Conservation (phyloP, 2,329 filamentous ascomycete species). For the Clathrospora elynae region DNA sequence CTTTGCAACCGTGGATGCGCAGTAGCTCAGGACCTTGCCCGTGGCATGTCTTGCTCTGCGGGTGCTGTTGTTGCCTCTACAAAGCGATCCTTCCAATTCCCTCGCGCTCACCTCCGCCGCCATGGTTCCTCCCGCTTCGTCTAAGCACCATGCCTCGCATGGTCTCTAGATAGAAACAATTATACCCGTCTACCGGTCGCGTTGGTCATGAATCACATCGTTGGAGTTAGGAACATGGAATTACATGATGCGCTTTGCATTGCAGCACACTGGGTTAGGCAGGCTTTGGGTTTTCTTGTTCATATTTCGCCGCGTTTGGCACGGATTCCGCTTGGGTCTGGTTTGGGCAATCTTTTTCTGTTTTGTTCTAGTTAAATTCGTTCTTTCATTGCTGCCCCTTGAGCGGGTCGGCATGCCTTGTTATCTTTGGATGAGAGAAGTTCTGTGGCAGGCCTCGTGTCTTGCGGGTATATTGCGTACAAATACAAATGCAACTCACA, state of each 20-base stretch:
- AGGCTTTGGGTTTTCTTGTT: slow-evolving; percentile 23
- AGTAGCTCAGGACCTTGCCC: slow-evolving; percentile 48
- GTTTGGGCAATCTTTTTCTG: slow-evolving; percentile 12
- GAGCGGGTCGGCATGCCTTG: slow-evolving; percentile 20
- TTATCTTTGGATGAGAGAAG: slow-evolving; percentile 16
- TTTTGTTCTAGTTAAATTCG: slow-evolving; percentile 15
- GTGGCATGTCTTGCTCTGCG: slow-evolving; percentile 50
- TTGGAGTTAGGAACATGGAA: slow-evolving; percentile 29
- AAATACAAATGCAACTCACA: slow-evolving; percentile 20
- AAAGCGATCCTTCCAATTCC: slow-evolving; percentile 29
- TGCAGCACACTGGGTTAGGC: slow-evolving; percentile 13
- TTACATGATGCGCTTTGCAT: slow-evolving; percentile 11
- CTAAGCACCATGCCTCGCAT: slow-evolving; percentile 18
- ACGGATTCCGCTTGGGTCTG: slow-evolving; percentile 16
- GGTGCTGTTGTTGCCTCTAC: slow-evolving; percentile 29
- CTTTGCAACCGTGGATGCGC: slow-evolving; percentile 53
- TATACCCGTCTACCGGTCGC: slow-evolving; percentile 12
- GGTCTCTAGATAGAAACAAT: slow-evolving; percentile 1
- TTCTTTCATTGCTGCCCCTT: slow-evolving; percentile 24
- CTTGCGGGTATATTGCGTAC: slow-evolving; percentile 18
- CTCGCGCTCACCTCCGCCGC: slow-evolving; percentile 37
- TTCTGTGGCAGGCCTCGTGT: slow-evolving; percentile 19
- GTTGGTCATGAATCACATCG: slow-evolving; percentile 24
- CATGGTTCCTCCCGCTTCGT: slow-evolving; percentile 30
- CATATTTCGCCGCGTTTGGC: slow-evolving; percentile 18